Base-by-base conservation (phyloP, 306 rosid genomes). In the Cajanus cajan region DNA sequence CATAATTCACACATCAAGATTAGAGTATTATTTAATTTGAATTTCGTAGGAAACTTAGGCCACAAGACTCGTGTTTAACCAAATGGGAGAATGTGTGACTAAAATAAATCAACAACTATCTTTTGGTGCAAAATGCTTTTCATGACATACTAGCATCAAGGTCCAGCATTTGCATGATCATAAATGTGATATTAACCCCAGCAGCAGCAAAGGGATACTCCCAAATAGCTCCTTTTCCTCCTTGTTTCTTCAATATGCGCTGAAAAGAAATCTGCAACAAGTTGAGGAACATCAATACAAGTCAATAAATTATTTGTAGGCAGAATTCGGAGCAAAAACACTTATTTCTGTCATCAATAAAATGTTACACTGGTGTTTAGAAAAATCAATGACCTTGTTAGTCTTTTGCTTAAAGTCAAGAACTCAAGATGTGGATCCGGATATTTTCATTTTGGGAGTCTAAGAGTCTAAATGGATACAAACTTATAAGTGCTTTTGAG, bases 151-250 rank as follows among this genome's bases (percentile, higher is more conserved):
- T 63, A 43, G 90, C 87, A 61, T 92, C 94, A 41, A 94, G 97
- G 66, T 92, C 97, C 71, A 92, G 90, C 96, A 92, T 94, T 86
- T 94, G 90, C 94, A 92, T 87, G 52, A 90, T 86, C 98, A 92
- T 94, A 81, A 94, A 94, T 6, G 96, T 89, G 84, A 92, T 88
- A 82, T 92, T 94, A 70, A 94, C 91, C 65, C 97, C 96, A 74
- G 97, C 97, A 62, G 89, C 94, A 25, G 93, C 96, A 80, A 94
- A 94, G 12, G 96, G 97, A 87, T 92, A 94, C 82, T 88, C 93
- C 89, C 91, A 94, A 54, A 84, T 87, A 43, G 91, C 93, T 87
- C 81, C 83, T 43, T 88, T 86, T 82, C 94, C 90, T 78, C 94
- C 96, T 79, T 94, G 94, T 83, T 86, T 90, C 71, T 81, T 87